These are phyloP conservation scores for Aureobasidium vineae DNA, from an alignment of 2,329 filamentous ascomycete genomes.

Conservation along the genomic window DNA sequence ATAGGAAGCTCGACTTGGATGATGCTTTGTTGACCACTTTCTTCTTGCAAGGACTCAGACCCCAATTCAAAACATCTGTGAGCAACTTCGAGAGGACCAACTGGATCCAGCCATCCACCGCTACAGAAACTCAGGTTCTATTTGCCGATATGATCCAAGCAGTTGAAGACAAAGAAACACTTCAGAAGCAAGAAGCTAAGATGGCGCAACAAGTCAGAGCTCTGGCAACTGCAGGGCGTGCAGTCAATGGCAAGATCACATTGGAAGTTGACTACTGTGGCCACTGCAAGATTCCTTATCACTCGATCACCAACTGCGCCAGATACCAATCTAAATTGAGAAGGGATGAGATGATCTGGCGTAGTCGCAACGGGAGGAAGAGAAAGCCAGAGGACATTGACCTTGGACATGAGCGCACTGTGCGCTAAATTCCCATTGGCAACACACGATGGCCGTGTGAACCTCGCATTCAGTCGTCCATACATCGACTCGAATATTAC, in stretches of 20 bases:
- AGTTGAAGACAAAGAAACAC: neutral
- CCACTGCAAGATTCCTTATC: neutral
- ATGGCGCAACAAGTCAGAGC: neutral
- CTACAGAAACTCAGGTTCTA: too few species aligned
- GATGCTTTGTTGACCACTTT: neutral
- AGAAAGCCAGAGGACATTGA: too few species aligned
- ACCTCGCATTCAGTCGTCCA: too few species aligned
- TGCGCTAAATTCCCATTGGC: too few species aligned
- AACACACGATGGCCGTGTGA: too few species aligned
- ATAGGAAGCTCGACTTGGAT: neutral
- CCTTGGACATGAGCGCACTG: too few species aligned
- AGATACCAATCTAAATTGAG: neutral
- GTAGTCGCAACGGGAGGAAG: neutral
- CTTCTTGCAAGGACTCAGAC: neutral
- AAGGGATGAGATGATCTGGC: neutral
- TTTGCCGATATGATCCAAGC: too few species aligned
- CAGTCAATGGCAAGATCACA: neutral
- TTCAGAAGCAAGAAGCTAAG: neutral
- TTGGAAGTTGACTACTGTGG: neutral
- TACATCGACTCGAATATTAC: too few species aligned
- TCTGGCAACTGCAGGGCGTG: accelerated
- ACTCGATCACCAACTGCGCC: neutral
- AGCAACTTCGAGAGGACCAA: too few species aligned
- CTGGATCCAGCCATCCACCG: too few species aligned
- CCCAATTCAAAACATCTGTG: neutral